These are phyloP conservation scores for Venturia pyrina DNA, from an alignment of 2,329 filamentous ascomycete genomes.

Conservation along the genomic window DNA sequence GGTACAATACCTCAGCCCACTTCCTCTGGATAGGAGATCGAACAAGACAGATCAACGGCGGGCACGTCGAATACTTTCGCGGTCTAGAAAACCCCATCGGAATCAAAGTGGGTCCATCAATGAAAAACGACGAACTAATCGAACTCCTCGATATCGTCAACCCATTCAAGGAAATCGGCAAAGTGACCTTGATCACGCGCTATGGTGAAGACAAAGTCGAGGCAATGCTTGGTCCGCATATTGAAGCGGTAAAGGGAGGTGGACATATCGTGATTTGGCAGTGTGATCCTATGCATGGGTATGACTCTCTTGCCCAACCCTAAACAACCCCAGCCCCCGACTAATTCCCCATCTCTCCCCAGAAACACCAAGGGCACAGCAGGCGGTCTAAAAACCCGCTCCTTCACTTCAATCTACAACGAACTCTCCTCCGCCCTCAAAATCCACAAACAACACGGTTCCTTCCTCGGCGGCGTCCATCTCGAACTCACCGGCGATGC, in stretches of 20 bases:
- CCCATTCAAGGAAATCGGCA: constrained; percentile 70
- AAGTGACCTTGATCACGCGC: constrained; percentile 91
- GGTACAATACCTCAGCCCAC: constrained; percentile 91
- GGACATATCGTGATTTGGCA: constrained; percentile 82
- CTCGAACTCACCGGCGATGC: constrained; percentile 91
- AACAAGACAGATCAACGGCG: constrained; percentile 84
- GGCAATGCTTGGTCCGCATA: constrained; percentile 69
- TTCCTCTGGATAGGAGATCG: constrained; percentile 98
- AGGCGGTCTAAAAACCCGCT: constrained; percentile 79
- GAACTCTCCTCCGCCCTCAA: constrained; percentile 75
- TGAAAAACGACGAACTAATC: constrained; percentile 65
- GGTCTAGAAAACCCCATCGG: constrained; percentile 94
- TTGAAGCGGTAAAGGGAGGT: constrained; percentile 75
- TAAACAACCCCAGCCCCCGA: too few relatives aligned
- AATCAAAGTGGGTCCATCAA: constrained; percentile 88
- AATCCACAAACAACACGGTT: constrained; percentile 75
- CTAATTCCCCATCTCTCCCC: not conserved
- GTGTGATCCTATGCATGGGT: constrained; percentile 97
- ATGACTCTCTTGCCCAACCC: not conserved
- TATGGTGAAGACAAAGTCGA: constrained; percentile 76
- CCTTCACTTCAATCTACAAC: constrained; percentile 79
- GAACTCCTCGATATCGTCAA: constrained; percentile 77
- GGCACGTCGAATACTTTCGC: constrained; percentile 94
- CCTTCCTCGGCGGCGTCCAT: constrained; percentile 87
- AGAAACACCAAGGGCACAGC: constrained; percentile 55